Base-by-base conservation (phyloP, 768 basidiomycete species). In the Tremella mesenterica region DNA sequence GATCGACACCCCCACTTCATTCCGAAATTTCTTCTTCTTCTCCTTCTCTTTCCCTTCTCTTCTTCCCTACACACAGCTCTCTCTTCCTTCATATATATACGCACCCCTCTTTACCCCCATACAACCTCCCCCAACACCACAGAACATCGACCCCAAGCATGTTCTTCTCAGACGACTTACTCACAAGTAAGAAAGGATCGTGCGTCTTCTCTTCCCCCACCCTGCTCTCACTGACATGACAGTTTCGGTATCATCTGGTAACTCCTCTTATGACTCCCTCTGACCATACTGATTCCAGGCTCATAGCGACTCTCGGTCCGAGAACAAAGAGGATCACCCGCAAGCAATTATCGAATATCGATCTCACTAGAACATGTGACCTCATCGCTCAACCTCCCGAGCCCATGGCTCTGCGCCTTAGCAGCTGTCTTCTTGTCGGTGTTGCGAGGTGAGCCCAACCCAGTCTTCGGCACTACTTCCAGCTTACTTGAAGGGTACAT, bases 261-360 rank as follows among this genome's bases (percentile, higher is more conserved):
- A 48, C 59, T 52, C 47, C 13, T 30, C n/a, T 28, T 16, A 12
- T 43, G 18, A 25, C n/a, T n/a, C n/a, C n/a, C n/a, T n/a, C n/a
- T n/a, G n/a, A n/a, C n/a, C n/a, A n/a, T n/a, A n/a, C n/a, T n/a
- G 4, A 9, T 20, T 21, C 18, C 54, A 93, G 90, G 90, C 81
- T 93, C 21, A 88, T 88, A 7, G 89, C 90, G 1, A 93, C 90
- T 1, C 77, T 92, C 21, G 90, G 90, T 36, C 83, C 88, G 74
- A 85, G 86, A n/a, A 80, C 82, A 13, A 86, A 89, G 74, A 89
- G 85, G 64, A 76, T 93, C 3, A 84, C 88, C 2, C 84, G 81
- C 70, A 82, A 84, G 58, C 86, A 86, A 50, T 84, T 92, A n/a
- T 76, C 88, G 61, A 83, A 81, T 2, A 87, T 88, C 30, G 84